These are phyloP conservation scores for Angophora floribunda DNA, from an alignment of 345 rosid genomes.

Conservation along the genomic window DNA sequence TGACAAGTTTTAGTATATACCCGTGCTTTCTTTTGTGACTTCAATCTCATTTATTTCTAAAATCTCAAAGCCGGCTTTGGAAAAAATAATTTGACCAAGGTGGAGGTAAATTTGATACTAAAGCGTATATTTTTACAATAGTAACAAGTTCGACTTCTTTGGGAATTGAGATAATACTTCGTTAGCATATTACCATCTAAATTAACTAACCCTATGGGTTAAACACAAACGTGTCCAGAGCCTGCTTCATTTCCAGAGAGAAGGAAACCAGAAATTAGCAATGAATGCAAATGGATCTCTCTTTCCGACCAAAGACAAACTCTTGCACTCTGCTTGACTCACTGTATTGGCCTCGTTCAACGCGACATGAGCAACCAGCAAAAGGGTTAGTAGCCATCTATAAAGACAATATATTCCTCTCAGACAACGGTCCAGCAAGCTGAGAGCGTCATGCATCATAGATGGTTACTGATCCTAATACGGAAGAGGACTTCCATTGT, in stretches of 20 bases:
- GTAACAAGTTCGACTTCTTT: too few relatives aligned
- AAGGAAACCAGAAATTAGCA: neutral
- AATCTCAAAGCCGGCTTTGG: neutral
- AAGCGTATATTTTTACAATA: fast-evolving
- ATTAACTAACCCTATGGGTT: neutral
- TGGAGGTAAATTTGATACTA: neutral
- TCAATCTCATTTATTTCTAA: neutral
- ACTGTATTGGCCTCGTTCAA: neutral
- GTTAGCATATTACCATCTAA: neutral
- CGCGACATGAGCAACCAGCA: neutral
- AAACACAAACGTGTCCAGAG: neutral
- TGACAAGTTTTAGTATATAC: neutral
- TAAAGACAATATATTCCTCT: neutral
- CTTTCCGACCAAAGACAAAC: neutral
- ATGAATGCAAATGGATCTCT: neutral
- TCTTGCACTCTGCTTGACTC: neutral
- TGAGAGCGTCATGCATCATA: neutral
- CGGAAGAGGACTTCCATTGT: neutral
- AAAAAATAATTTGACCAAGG: neutral
- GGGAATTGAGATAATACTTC: neutral
- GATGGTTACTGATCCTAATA: neutral
- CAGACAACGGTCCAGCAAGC: neutral
- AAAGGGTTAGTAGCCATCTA: neutral
- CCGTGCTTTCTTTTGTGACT: neutral
- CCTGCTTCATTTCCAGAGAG: neutral